Conservation (phyloP, 2,329 filamentous ascomycete species). For the Phialemoniopsis sp. region DNA sequence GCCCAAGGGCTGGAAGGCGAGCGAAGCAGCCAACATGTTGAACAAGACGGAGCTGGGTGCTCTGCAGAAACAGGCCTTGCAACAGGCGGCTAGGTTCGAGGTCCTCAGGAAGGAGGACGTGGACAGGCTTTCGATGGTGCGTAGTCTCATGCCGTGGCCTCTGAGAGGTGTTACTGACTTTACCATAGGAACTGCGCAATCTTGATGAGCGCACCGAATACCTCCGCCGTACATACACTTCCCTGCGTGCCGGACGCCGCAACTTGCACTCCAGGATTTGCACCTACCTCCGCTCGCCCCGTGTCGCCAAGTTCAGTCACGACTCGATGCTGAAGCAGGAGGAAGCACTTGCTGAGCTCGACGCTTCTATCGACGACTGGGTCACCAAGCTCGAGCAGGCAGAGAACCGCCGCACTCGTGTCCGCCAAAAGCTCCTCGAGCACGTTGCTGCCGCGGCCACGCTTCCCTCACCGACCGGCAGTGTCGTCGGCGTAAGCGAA, state of each 20-base stretch:
- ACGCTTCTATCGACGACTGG: conserved; percentile 77
- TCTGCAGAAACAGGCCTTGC: conserved; percentile 56
- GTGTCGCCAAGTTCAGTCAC: conserved; percentile 66
- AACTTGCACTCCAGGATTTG: conserved; percentile 76
- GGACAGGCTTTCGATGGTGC: conserved; percentile 59
- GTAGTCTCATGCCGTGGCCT: conserved; percentile 14
- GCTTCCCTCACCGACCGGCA: conserved; percentile 27
- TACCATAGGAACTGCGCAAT: conserved; percentile 60
- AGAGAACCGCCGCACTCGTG: conserved; percentile 70
- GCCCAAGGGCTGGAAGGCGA: conserved; percentile 52
- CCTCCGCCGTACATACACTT: conserved; percentile 71
- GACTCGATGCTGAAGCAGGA: conserved; percentile 77
- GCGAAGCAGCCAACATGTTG: conserved; percentile 46
- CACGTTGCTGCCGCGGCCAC: conserved; percentile 71
- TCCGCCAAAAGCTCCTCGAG: conserved; percentile 77
- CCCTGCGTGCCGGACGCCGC: conserved; percentile 69
- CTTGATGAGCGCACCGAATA: conserved; percentile 79
- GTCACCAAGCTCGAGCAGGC: conserved; percentile 74
- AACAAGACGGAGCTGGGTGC: conserved; percentile 41
- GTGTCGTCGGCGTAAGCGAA: conserved; percentile 28
- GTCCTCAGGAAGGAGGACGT: conserved; percentile 60
- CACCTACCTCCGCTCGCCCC: conserved; percentile 68
- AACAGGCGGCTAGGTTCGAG: conserved; percentile 60
- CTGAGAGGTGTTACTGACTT: neutral
- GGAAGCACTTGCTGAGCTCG: conserved; percentile 72